Conservation (phyloP, 2,329 filamentous ascomycete species). For the Colletotrichum zoysiae region DNA sequence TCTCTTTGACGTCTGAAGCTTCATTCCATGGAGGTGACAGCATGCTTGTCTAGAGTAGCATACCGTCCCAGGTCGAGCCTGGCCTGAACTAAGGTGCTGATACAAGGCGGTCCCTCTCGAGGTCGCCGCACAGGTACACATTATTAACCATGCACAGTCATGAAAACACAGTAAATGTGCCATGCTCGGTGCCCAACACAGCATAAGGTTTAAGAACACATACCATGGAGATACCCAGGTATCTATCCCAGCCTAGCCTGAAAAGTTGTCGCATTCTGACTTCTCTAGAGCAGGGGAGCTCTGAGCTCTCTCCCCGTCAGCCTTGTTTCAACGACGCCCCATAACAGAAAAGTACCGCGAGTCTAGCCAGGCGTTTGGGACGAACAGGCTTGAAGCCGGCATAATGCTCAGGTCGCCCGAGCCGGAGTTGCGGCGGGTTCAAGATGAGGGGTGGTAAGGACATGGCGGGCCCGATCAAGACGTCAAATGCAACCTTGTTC, state of each 20-base stretch:
- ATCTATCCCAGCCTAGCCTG: background rate
- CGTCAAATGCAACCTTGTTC: background rate
- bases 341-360: conserved; percentile 20
- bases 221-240: too few species aligned
- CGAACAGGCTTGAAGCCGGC: background rate
- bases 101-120: too few species aligned
- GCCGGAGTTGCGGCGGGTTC: background rate
- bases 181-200: too few species aligned
- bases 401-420: conserved; percentile 4
- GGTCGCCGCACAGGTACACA: too few species aligned
- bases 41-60: conserved; percentile 3
- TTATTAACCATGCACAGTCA: too few species aligned
- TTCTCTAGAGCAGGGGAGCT: background rate
- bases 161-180: too few species aligned
- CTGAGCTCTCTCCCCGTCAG: conserved; percentile 20
- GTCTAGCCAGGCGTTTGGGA: conserved; percentile 9
- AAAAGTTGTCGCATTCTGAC: background rate
- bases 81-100: conserved; percentile 4
- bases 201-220: too few species aligned
- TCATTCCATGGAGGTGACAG: background rate
- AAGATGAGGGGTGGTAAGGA: background rate
- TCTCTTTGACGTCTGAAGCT: background rate
- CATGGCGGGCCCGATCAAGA: conserved; percentile 6
- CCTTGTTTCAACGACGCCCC: conserved; percentile 35
- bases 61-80: conserved; percentile 6